Evolutionary conservation across 345 rosid species (phyloP).

Genomic region (Syzygium oleosum): DNA sequence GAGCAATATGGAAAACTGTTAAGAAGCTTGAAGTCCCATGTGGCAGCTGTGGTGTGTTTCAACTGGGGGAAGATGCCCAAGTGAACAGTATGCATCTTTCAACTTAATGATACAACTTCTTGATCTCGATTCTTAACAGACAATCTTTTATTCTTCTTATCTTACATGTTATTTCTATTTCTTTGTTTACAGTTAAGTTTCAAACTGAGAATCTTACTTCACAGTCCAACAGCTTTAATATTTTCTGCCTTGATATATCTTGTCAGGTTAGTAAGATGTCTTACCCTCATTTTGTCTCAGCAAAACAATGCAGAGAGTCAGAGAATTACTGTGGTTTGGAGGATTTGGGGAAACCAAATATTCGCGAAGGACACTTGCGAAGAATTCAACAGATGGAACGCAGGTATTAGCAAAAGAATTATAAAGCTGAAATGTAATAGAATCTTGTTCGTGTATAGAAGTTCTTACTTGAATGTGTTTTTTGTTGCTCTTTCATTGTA

Average conservation of each 20-base stretch:
- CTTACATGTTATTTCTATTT: background rate
- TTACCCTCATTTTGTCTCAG: background rate
- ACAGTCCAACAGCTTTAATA: no score
- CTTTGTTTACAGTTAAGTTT: no score
- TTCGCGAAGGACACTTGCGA: constrained; percentile 52
- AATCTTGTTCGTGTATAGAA: no score
- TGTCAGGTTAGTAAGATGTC: background rate
- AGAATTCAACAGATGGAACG: constrained; percentile 69
- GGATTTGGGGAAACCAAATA: constrained; percentile 41
- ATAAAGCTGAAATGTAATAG: background rate
- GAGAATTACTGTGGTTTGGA: constrained; percentile 16
- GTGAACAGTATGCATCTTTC: constrained; percentile 18
- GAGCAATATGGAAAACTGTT: constrained; percentile 68
- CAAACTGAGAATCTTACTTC: no score
- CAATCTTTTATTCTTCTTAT: background rate
- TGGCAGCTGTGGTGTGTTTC: constrained; percentile 69
- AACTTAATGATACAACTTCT: background rate
- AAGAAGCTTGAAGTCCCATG: constrained; percentile 61
- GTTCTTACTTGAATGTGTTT: background rate
- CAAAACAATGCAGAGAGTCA: background rate
- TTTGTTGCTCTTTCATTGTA: background rate
- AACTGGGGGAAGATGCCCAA: constrained; percentile 82
- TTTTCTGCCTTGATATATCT: background rate
- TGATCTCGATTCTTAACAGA: background rate
- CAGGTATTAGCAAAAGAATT: constrained; percentile 18